Conservation (phyloP, 495 filamentous ascomycete genomes). For the Neurospora sp. region DNA sequence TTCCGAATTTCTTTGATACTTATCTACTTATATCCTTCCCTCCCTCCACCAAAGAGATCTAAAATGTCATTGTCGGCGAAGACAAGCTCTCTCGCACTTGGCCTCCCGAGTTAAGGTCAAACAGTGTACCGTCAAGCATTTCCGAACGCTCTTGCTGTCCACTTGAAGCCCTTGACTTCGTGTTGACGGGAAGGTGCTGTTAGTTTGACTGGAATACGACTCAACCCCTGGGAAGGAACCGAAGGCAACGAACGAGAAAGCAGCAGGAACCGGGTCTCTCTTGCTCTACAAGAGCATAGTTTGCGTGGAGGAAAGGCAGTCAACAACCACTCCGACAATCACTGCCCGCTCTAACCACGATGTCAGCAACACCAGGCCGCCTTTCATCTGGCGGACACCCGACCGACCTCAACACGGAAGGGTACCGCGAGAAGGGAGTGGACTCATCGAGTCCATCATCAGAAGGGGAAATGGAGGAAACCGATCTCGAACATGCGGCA, state of each 20-base stretch:
- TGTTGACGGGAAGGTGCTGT: neutral
- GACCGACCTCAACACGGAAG: neutral
- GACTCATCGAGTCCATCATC: neutral
- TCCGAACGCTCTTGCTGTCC: neutral
- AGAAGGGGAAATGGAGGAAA: neutral
- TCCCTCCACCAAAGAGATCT: neutral
- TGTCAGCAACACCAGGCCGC: neutral
- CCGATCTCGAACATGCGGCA: neutral
- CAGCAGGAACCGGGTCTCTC: neutral
- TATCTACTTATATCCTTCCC: neutral
- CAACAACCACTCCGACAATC: neutral
- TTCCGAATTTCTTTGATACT: neutral
- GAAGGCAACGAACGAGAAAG: neutral
- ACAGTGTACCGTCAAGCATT: neutral
- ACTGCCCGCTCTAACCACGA: neutral
- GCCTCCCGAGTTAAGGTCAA: neutral
- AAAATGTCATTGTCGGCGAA: neutral
- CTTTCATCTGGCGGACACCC: neutral
- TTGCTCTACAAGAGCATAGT: neutral
- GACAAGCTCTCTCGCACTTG: neutral
- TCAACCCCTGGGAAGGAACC: neutral
- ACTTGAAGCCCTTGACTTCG: neutral
- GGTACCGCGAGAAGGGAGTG: neutral
- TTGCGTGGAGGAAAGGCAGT: neutral
- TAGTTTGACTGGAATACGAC: neutral